phyloP scores from a whole-genome alignment of 148 eudicot species.

The Camellia japonica region DNA sequence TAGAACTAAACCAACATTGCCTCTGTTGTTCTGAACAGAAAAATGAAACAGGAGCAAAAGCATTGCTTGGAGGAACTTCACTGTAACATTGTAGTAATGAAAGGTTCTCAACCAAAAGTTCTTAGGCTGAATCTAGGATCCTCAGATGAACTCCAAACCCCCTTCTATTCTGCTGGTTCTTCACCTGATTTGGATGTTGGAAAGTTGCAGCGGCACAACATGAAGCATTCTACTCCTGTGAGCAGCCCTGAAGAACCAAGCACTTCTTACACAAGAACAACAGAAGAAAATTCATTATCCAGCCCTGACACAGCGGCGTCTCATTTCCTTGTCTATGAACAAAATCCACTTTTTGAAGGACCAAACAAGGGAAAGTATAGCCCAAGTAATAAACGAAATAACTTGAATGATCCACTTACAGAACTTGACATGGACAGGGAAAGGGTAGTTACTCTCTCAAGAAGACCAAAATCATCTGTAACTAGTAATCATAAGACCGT shows the following conservation, averaged over 20 bases:
- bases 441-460: constrained; percentile 30
- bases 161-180: constrained; percentile 77
- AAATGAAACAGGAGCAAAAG: constrained; percentile 71
- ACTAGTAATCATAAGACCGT: constrained; percentile 22
- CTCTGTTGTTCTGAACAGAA: constrained; percentile 40
- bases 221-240: constrained; percentile 75
- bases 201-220: constrained; percentile 38
- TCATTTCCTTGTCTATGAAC: constrained; percentile 60
- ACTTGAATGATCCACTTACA: constrained; percentile 18
- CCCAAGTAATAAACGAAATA: constrained; percentile 17
- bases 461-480: constrained; percentile 18
- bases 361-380: constrained; percentile 39
- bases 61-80: constrained; percentile 78
- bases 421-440: constrained; percentile 22
- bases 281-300: constrained; percentile 44
- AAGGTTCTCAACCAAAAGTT: constrained; percentile 71
- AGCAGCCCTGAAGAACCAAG: constrained; percentile 81
- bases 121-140: constrained; percentile 67
- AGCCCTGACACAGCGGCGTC: constrained; percentile 49
- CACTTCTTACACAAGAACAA: constrained; percentile 59
- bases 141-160: constrained; percentile 63
- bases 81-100: constrained; percentile 86
- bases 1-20: background rate
- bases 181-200: constrained; percentile 56
- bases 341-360: constrained; percentile 78